Percentiles rank a stretch among this genome's conserved stretches.
Evolutionary conservation across 179 eudicot species (phyloP).

Genomic region (Beta lomatogona): DNA sequence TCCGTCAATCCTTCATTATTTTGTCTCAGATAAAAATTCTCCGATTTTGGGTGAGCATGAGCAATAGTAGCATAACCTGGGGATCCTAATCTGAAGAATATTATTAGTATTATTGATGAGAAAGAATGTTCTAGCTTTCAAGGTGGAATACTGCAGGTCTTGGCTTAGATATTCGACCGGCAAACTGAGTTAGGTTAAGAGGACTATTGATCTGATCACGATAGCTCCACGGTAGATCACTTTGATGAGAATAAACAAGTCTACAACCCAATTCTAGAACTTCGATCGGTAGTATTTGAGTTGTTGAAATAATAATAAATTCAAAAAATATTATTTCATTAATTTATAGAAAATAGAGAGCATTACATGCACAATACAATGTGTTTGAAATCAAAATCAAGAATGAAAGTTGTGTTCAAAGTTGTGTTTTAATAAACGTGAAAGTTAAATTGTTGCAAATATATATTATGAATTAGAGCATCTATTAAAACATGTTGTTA

Average conservation of each 20-base stretch:
- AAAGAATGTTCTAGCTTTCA: constrained; percentile 5
- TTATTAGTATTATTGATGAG: not conserved
- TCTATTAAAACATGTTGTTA: too few species aligned
- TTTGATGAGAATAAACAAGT: not conserved
- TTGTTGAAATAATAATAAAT: too few species aligned
- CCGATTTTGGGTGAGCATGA: not conserved
- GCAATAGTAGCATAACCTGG: not conserved
- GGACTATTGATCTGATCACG: not conserved
- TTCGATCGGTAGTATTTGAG: too few species aligned
- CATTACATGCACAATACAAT: too few species aligned
- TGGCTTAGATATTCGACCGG: not conserved
- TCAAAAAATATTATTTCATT: too few species aligned
- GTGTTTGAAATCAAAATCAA: too few species aligned
- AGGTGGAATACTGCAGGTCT: not conserved
- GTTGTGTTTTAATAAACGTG: too few species aligned
- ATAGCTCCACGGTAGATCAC: not conserved
- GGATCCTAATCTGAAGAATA: constrained; percentile 12
- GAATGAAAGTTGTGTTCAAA: too few species aligned
- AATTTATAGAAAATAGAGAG: too few species aligned
- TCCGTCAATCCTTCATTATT: not conserved
- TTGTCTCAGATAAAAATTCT: not conserved
- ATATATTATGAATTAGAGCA: too few species aligned
- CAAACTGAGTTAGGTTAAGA: not conserved
- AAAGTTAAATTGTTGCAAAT: too few species aligned
- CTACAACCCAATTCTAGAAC: too few species aligned